Percentiles rank a stretch among this genome's conserved stretches.
phyloP scores from a whole-genome alignment of 495 filamentous ascomycete genomes.

The Penicillium robsamsonii region DNA sequence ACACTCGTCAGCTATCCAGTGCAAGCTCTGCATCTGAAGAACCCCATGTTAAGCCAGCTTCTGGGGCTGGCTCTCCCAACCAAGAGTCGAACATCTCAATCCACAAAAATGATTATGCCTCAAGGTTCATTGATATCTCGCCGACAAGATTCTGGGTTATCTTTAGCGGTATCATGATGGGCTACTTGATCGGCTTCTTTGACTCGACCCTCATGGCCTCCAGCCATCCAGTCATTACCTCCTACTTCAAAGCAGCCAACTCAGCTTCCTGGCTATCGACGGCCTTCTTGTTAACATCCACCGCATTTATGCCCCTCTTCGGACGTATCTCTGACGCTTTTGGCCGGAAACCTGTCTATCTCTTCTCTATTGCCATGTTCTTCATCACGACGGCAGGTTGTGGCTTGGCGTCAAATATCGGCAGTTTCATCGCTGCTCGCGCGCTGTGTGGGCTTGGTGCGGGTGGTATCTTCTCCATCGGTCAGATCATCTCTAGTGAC shows the following conservation, averaged over 20 bases:
- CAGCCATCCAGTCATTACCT: constrained; percentile 78
- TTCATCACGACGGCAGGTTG: constrained; percentile 69
- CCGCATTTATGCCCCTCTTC: constrained; percentile 69
- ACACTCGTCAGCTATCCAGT: constrained; percentile 27
- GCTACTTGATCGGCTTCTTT: constrained; percentile 58
- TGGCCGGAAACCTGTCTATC: constrained; percentile 67
- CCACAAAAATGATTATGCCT: constrained; percentile 24
- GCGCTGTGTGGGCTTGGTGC: constrained; percentile 74
- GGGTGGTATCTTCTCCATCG: constrained; percentile 70
- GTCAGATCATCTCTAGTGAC: constrained; percentile 71
- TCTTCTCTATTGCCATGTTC: constrained; percentile 63
- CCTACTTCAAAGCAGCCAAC: constrained; percentile 72
- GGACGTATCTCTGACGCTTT: constrained; percentile 70
- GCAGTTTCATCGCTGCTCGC: constrained; percentile 68
- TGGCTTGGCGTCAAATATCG: constrained; percentile 66
- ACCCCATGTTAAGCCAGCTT: constrained; percentile 31
- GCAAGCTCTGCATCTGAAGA: constrained; percentile 31
- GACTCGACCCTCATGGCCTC: constrained; percentile 81
- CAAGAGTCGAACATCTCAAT: not conserved
- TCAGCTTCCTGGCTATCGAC: constrained; percentile 79
- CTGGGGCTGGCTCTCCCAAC: constrained; percentile 6
- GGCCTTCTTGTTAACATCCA: constrained; percentile 73
- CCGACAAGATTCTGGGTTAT: constrained; percentile 52
- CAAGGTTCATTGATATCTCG: constrained; percentile 46
- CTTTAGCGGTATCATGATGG: constrained; percentile 47